phyloP scores from a whole-genome alignment of 2,329 filamentous ascomycete genomes.

The Exutisphaerella laricina region DNA sequence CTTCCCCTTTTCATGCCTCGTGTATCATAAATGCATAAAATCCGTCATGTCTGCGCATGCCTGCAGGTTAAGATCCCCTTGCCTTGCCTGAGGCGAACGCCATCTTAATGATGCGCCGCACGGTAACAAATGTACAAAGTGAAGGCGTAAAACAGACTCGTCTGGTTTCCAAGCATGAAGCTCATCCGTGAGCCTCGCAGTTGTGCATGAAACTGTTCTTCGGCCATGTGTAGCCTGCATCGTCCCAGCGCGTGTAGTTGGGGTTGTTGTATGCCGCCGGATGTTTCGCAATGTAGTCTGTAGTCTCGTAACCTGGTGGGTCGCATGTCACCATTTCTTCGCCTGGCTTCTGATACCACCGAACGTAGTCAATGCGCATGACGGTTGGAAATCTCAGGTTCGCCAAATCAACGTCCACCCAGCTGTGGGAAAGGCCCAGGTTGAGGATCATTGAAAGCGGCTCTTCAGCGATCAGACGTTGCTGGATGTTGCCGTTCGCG shows the following conservation, averaged over 20 bases:
- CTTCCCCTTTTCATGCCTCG: not conserved
- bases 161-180: constrained; percentile 9
- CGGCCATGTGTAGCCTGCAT: constrained; percentile 38
- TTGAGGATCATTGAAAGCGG: constrained; percentile 53
- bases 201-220: constrained; percentile 42
- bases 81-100: constrained; percentile 3
- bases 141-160: not conserved
- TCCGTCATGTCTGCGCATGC: not conserved
- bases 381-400: constrained; percentile 46
- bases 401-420: constrained; percentile 44
- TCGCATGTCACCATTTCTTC: constrained; percentile 49
- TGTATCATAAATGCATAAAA: not conserved
- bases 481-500: constrained; percentile 49
- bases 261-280: constrained; percentile 45
- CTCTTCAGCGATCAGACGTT: constrained; percentile 47
- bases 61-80: constrained; percentile 2
- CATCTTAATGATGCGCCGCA: constrained; percentile 6
- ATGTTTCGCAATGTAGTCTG: constrained; percentile 47
- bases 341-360: constrained; percentile 49
- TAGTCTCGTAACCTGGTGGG: constrained; percentile 50
- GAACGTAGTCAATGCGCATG: constrained; percentile 52
- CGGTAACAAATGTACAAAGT: constrained; percentile 10
- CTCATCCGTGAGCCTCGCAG: constrained; percentile 30
- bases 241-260: constrained; percentile 46
- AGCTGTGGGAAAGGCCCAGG: constrained; percentile 47